Conservation (phyloP, 2,329 filamentous ascomycete genomes). For the Penicillium sp. region DNA sequence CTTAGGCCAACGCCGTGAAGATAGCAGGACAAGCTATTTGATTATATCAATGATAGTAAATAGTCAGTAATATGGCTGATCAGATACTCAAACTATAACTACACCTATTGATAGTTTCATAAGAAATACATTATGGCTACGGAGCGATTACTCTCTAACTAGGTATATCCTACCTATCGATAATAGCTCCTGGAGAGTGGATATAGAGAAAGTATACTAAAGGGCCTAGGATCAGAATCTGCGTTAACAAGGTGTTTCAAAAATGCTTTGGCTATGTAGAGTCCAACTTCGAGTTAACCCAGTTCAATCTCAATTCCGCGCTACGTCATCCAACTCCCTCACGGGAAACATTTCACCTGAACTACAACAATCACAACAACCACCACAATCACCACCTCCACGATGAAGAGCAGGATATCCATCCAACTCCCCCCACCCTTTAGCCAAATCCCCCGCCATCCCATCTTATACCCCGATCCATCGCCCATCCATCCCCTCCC, state of each 20-base stretch:
- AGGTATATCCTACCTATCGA: too few relatives aligned
- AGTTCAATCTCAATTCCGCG: background rate
- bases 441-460: constrained; percentile 37
- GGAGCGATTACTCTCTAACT: too few relatives aligned
- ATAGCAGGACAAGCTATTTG: background rate
- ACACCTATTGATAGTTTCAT: too few relatives aligned
- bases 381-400: background rate
- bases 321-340: constrained; percentile 1
- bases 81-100: too few relatives aligned
- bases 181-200: too few relatives aligned
- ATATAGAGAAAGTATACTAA: too few relatives aligned
- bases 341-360: background rate
- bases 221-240: too few relatives aligned
- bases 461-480: constrained; percentile 37
- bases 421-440: constrained; percentile 33
- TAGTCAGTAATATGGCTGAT: too few relatives aligned
- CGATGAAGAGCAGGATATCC: background rate
- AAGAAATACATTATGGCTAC: too few relatives aligned
- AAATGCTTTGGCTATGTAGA: too few relatives aligned
- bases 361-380: background rate
- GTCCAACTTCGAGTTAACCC: background rate
- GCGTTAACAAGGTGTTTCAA: too few relatives aligned
- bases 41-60: too few relatives aligned
- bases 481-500: constrained; percentile 44
- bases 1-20: background rate